Evolutionary conservation across 2,329 filamentous ascomycete species (phyloP).

Genomic region (Camptophora hylomeconis): DNA sequence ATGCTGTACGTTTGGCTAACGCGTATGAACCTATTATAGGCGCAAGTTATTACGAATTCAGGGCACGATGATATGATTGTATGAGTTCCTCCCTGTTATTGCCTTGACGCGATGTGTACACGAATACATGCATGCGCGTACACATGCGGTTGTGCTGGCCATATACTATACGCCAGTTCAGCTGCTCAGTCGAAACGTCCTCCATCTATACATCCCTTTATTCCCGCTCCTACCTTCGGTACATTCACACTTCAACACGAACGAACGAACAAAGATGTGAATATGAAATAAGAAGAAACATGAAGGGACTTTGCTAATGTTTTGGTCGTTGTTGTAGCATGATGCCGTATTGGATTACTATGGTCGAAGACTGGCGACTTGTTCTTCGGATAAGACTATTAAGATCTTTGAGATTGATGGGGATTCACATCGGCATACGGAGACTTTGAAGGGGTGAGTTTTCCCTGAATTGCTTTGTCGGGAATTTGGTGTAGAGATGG

Average conservation of each 20-base stretch:
- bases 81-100: slow-evolving; percentile 33
- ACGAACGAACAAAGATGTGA: no score
- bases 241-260: no score
- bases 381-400: slow-evolving; percentile 95
- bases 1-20: no score
- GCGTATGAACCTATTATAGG: no score
- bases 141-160: slow-evolving; percentile 2
- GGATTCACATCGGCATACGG: slow-evolving; percentile 74
- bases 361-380: slow-evolving; percentile 87
- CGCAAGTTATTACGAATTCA: slow-evolving; percentile 70
- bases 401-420: slow-evolving; percentile 98
- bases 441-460: slow-evolving; percentile 81
- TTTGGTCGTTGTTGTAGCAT: slow-evolving; percentile 52
- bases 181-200: no score
- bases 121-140: slow-evolving; percentile 3
- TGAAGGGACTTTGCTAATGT: neutral
- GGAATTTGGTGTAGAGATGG: neutral
- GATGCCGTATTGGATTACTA: slow-evolving; percentile 99
- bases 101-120: slow-evolving; percentile 4
- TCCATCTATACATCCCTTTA: no score
- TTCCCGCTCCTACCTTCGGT: no score
- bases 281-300: neutral
- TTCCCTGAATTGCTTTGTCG: slow-evolving; percentile 13
- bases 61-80: slow-evolving; percentile 99
- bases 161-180: no score